Base-by-base conservation (phyloP, 768 basidiomycete species). In the Rickenella mellea region DNA sequence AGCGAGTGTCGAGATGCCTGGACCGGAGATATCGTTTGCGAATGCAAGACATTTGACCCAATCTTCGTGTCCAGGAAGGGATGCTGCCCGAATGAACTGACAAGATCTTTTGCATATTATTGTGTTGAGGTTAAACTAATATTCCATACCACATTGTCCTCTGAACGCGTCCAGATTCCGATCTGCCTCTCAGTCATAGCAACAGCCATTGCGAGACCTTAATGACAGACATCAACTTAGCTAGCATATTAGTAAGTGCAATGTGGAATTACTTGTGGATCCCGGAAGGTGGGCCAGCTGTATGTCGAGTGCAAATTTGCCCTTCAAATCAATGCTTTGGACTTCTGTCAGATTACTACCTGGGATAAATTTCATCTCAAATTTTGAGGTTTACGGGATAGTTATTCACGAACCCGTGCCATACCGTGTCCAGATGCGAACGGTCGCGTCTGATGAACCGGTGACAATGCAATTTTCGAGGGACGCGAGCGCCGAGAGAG, bases 11-110 rank as follows among this genome's bases (percentile, higher is more conserved):
- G 97, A 67, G 24, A 70, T 63, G n/a, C 69, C 64, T 1, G 59
- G 54, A 3, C 57, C 46, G 4, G 52, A 47, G 14, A 42, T 35
- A 9, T 68, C 61, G 1, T 51, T 31, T 33, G 67, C 67, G 58
- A 97, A 91, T 2, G 80, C 72, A 27, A 98, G 73, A 46, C 78
- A 70, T 41, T 84, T 79, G 41, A 98, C 73, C 96, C 96, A 99
- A 54, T 99, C 94, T 68, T 96, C 88, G 54, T 99, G 96, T 2
- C 96, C 96, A 10, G 74, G 63, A 37, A 88, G 66, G 0, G 66
- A 62, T 3, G 75, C 74, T 15, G 78, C 74, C 41, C 63, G 68
- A 11, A 79, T 66, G 55, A 81, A 84, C 83, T 82, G 22, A 15
- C 17, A 22, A 33, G 11, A 17, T 6, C 39, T 10, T 35, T 28